phyloP scores from a whole-genome alignment of 305 asterid genomes.

The Solanum aculeatissimum region DNA sequence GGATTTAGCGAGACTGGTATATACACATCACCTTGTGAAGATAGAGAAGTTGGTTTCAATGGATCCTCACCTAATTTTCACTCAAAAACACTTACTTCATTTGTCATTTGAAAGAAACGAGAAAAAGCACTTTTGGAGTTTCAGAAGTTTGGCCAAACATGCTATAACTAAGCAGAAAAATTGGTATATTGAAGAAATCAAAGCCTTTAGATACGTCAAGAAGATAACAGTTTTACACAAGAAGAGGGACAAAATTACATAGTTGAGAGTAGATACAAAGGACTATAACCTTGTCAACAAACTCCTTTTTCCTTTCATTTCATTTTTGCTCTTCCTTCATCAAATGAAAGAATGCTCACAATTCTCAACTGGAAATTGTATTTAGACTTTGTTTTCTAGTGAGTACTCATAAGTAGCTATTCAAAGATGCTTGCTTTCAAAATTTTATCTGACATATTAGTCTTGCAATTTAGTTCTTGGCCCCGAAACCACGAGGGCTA shows the following conservation, averaged over 20 bases:
- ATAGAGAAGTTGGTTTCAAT: too few relatives aligned
- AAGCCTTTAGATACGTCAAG: not conserved
- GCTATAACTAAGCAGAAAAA: not conserved
- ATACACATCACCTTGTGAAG: too few relatives aligned
- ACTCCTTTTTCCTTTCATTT: not conserved
- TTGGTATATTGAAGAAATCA: not conserved
- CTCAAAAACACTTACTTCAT: too few relatives aligned
- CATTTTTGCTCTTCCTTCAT: not conserved
- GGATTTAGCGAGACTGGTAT: too few relatives aligned
- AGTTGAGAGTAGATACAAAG: not conserved
- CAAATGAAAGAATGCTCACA: not conserved
- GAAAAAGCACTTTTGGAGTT: not conserved
- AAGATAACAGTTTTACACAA: not conserved
- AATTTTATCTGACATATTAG: not conserved
- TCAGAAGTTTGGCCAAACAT: not conserved
- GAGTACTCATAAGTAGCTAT: not conserved
- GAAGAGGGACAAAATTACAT: not conserved
- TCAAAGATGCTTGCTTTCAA: not conserved
- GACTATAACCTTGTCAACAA: not conserved
- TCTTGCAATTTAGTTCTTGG: slow-evolving; percentile 25
- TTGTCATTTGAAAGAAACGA: too few relatives aligned
- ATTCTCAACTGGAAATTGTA: not conserved
- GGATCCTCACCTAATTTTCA: too few relatives aligned
- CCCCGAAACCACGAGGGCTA: slow-evolving; percentile 86
- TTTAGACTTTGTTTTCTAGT: not conserved